Percentiles rank a stretch among this genome's conserved stretches.
These are phyloP conservation scores for Mucor circinelloides DNA, from an alignment of 371 early-diverging fungal genomes.

Conservation along the genomic window DNA sequence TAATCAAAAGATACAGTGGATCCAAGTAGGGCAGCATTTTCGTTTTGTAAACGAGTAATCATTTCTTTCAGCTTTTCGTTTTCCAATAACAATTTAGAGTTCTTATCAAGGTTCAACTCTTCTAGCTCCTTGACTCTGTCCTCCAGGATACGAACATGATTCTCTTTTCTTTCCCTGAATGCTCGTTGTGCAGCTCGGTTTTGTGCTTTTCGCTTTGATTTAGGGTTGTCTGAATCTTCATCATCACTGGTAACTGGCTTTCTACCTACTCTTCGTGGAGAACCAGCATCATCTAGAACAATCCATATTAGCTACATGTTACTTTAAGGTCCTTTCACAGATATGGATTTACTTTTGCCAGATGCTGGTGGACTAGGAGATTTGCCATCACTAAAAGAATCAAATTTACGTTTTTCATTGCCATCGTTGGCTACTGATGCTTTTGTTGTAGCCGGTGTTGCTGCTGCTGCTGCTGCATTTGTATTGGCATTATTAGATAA, in stretches of 20 bases:
- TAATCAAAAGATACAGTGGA: constrained; percentile 46
- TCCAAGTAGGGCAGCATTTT: constrained; percentile 51
- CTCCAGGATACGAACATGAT: constrained; percentile 65
- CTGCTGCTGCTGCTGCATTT: not conserved
- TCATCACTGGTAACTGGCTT: constrained; percentile 31
- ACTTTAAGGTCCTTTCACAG: not conserved
- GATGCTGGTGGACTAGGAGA: constrained; percentile 6
- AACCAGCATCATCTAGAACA: not conserved
- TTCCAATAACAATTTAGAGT: constrained; percentile 47
- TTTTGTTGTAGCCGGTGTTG: not conserved
- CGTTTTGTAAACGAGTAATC: constrained; percentile 45
- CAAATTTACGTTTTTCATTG: constrained; percentile 17
- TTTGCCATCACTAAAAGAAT: not conserved
- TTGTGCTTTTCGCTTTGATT: constrained; percentile 67
- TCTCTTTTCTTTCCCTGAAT: constrained; percentile 73
- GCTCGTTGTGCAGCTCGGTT: constrained; percentile 79
- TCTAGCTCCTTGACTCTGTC: constrained; percentile 68
- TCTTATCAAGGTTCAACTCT: constrained; percentile 31
- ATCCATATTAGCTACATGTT: not conserved
- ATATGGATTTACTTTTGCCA: not conserved
- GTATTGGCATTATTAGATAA: constrained; percentile 9
- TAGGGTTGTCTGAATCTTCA: constrained; percentile 33
- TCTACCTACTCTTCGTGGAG: constrained; percentile 23
- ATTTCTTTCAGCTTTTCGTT: constrained; percentile 54
- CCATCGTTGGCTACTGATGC: not conserved